Percentiles rank a stretch among this genome's conserved stretches.
These are phyloP conservation scores for Castanea mollissima DNA, from an alignment of 306 rosid genomes.

Conservation along the genomic window DNA sequence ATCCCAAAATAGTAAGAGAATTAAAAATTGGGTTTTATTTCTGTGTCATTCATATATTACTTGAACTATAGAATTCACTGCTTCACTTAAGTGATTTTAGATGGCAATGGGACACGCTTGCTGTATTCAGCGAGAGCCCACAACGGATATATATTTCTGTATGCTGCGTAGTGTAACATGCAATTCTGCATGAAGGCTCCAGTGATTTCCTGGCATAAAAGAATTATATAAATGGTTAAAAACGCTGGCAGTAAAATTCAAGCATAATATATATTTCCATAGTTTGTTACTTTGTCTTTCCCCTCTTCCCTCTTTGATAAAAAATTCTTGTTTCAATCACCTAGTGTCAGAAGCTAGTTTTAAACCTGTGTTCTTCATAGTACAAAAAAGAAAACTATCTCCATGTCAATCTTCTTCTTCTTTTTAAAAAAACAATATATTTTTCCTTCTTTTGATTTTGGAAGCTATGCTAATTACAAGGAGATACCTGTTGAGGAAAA, in stretches of 20 bases:
- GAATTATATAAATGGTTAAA: neutral
- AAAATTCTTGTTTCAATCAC: neutral
- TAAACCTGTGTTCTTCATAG: too few relatives aligned
- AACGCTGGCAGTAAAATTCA: neutral
- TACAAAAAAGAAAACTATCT: too few relatives aligned
- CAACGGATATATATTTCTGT: slow-evolving; percentile 65
- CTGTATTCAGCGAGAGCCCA: slow-evolving; percentile 79
- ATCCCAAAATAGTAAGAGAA: too few relatives aligned
- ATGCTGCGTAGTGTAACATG: slow-evolving; percentile 68
- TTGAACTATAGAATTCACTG: too few relatives aligned
- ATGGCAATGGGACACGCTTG: slow-evolving; percentile 49
- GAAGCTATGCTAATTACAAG: neutral
- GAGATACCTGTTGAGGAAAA: slow-evolving; percentile 62
- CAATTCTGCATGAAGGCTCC: slow-evolving; percentile 67
- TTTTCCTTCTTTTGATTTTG: neutral
- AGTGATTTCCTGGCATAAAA: slow-evolving; percentile 39
- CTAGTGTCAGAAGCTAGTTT: too few relatives aligned
- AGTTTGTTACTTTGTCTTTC: neutral
- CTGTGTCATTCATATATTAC: too few relatives aligned
- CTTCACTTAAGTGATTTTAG: neutral
- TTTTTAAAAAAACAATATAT: neutral
- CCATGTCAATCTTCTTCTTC: too few relatives aligned
- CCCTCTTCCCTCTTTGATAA: neutral
- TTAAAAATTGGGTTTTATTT: neutral
- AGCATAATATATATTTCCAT: slow-evolving; percentile 18